phyloP scores from a whole-genome alignment of 2,329 filamentous ascomycete species.

The Ophiognomonia clavigignenti-juglandacearum region DNA sequence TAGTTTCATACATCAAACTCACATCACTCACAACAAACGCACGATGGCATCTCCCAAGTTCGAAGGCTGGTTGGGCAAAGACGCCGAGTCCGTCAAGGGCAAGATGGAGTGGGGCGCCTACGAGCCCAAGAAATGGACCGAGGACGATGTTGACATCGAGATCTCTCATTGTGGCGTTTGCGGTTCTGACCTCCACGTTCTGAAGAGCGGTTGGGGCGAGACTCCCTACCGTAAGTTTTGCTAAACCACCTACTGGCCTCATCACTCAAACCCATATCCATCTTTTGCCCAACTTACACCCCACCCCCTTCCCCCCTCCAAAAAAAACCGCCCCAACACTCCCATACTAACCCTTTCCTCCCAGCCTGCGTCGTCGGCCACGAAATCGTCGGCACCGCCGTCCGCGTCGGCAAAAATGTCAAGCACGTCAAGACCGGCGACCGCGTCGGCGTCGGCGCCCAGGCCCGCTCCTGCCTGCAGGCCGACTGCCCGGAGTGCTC shows the following conservation, averaged over 20 bases:
- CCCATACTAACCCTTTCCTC: background rate
- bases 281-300: no score
- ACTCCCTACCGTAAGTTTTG: constrained; percentile 36
- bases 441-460: constrained; percentile 56
- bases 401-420: constrained; percentile 42
- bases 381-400: constrained; percentile 53
- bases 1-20: background rate
- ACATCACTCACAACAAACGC: background rate
- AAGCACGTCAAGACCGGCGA: constrained; percentile 50
- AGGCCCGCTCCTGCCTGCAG: constrained; percentile 47
- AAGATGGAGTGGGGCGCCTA: constrained; percentile 48
- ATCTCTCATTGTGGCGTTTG: constrained; percentile 60
- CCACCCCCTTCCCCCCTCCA: no score
- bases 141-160: constrained; percentile 56
- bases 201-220: constrained; percentile 44
- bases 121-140: constrained; percentile 55
- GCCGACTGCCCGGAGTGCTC: constrained; percentile 37
- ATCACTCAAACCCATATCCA: no score
- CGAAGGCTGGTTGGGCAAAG: constrained; percentile 39
- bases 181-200: constrained; percentile 51
- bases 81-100: constrained; percentile 32
- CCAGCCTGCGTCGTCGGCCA: constrained; percentile 49
- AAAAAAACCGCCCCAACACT: background rate
- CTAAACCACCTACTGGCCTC: background rate
- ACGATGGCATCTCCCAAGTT: constrained; percentile 34